Base-by-base conservation (phyloP, 1,284 basidiomycete genomes). In the Phellinidium pouzarii region DNA sequence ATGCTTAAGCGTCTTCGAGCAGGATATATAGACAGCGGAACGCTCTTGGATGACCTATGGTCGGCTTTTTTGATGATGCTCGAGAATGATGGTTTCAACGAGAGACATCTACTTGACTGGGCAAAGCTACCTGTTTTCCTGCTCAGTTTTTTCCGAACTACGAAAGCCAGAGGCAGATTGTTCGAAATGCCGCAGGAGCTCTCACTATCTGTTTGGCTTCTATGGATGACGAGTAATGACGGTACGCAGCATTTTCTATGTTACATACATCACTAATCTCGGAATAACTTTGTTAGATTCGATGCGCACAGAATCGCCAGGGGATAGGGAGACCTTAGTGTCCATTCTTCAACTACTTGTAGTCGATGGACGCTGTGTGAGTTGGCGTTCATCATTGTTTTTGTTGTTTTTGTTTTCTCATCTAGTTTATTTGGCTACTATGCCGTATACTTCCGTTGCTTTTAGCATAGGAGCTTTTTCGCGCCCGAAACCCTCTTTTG, bases 51-150 rank as follows among this genome's bases (percentile, higher is more conserved):
- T 11, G 51, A 53, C 29, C 38, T 53, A 1, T 53, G 51, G 51
- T 36, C 43, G 2, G 44, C 34, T 7, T 47, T 46, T 29, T 34
- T 53, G n/a, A 53, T 53, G 51, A 27, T 53, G 31, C 19, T 46
- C n/a, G 51, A 53, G 44, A 45, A 53, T 34, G 51, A 46, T 20
- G 44, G 36, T 19, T 12, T 19, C 9, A 53, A 53, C 23, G 51
- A 46, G 26, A 26, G 9, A 14, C 51, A 53, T 25, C 66, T 77
- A n/a, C 45, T 66, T 19, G 55, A 62, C 22, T 76, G 72, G 70
- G 75, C 74, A 25, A 59, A 59, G 46, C 48, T 69, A 7, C 57
- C 71, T 0, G 56, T 53, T 19, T 70, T 65, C 61, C 41, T 66
- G 2, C 14, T 59, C 8, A 56, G 55, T 11, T 60, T 56, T n/a